Conservation (phyloP, 2,329 filamentous ascomycete species). For the Elsinoe batatas region DNA sequence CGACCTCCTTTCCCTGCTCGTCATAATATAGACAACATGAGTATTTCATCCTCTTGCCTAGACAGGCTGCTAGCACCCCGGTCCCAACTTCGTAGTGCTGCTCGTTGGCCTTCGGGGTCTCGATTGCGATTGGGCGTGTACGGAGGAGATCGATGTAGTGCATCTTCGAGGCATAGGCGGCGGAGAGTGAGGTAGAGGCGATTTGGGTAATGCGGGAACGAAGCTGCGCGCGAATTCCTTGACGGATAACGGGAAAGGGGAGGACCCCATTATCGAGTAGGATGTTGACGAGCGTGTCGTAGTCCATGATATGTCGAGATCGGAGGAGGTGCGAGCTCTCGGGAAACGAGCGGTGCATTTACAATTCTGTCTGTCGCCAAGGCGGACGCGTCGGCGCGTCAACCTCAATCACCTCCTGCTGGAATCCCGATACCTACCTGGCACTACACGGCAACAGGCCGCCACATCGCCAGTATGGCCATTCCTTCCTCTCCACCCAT, state of each 20-base stretch:
- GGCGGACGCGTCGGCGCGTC: constrained; percentile 6
- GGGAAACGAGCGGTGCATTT: not conserved
- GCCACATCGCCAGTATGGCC: not conserved
- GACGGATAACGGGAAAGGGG: constrained; percentile 49
- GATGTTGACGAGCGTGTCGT: constrained; percentile 38
- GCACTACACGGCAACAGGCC: not conserved
- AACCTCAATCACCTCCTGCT: not conserved
- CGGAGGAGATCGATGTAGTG: constrained; percentile 51
- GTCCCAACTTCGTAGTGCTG: constrained; percentile 67
- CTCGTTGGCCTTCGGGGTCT: constrained; percentile 54
- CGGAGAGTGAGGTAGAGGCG: constrained; percentile 42
- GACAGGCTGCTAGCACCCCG: constrained; percentile 48
- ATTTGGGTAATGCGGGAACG: constrained; percentile 50
- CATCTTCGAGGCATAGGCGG: constrained; percentile 52
- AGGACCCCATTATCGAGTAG: constrained; percentile 57
- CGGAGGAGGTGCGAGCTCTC: not conserved
- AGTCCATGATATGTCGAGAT: constrained; percentile 17
- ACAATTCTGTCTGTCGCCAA: not conserved
- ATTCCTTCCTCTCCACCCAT: constrained; percentile 15
- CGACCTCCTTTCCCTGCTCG: constrained; percentile 44
- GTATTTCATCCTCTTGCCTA: constrained; percentile 65
- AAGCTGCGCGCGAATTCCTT: constrained; percentile 58
- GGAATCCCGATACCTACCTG: not conserved
- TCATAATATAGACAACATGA: constrained; percentile 56
- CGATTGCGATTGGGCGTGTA: constrained; percentile 55